Evolutionary conservation across 768 basidiomycete genomes (phyloP).

Genomic region (Punctularia strigosozonata): DNA sequence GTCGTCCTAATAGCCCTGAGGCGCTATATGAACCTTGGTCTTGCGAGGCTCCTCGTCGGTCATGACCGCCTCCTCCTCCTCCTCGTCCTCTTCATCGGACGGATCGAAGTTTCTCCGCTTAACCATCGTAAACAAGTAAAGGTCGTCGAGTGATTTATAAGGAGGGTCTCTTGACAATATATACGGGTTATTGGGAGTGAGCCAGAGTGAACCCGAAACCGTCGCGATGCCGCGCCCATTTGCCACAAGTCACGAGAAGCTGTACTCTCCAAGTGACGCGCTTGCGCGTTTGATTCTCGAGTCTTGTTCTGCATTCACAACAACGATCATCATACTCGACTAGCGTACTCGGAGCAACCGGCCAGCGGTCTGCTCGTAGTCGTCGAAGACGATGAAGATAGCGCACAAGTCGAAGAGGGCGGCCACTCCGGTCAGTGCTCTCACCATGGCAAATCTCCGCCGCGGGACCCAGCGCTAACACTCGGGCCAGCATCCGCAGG

Average conservation of each 20-base stretch:
- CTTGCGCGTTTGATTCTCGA: too few relatives aligned
- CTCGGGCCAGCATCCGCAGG: conserved; percentile 53
- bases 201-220: too few relatives aligned
- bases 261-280: too few relatives aligned
- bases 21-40: too few relatives aligned
- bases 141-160: conserved; percentile 6
- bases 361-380: conserved; percentile 26
- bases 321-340: too few relatives aligned
- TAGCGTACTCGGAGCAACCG: too few relatives aligned
- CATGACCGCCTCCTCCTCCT: conserved; percentile 3
- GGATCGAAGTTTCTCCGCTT: conserved; percentile 7
- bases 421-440: conserved; percentile 54
- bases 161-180: conserved; percentile 3
- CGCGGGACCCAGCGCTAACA: conserved; percentile 9
- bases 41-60: too few relatives aligned
- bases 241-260: too few relatives aligned
- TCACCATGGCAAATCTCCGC: conserved; percentile 6
- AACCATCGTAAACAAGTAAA: conserved; percentile 3
- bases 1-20: too few relatives aligned
- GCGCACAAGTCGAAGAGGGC: conserved; percentile 76
- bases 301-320: too few relatives aligned
- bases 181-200: neutral
- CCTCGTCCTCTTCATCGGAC: conserved; percentile 9
- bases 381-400: conserved; percentile 75
- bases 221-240: too few relatives aligned